phyloP scores from a whole-genome alignment of 163 green algal genomes.

The Volvox carteri region DNA sequence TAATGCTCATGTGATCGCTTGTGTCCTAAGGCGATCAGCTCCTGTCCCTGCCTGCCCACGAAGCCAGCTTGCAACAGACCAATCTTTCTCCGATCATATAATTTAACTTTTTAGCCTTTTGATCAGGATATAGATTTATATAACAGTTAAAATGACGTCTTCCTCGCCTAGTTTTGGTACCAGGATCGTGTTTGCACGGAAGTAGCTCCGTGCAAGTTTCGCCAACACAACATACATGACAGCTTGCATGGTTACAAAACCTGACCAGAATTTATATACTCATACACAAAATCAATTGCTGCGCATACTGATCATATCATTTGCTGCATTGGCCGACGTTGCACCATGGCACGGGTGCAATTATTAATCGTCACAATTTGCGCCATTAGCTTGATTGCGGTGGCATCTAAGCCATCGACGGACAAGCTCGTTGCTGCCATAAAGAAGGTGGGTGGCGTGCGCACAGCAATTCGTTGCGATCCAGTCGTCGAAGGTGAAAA shows the following conservation, averaged over 20 bases:
- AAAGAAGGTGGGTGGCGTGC: slow-evolving; percentile 12
- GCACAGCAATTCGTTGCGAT: not conserved
- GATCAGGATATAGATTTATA: not conserved
- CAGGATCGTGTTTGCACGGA: no score
- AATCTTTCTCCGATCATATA: not conserved
- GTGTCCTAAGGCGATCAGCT: not conserved
- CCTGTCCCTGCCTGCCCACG: not conserved
- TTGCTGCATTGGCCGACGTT: not conserved
- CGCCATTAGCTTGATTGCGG: not conserved
- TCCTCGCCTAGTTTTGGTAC: no score
- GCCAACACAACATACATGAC: not conserved
- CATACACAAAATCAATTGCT: not conserved
- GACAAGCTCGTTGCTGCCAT: slow-evolving; percentile 18
- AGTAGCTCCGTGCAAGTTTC: not conserved
- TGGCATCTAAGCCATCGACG: slow-evolving; percentile 10
- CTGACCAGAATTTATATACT: not conserved
- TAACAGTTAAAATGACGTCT: no score
- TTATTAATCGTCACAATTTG: not conserved
- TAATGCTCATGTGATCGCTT: not conserved
- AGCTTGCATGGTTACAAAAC: not conserved
- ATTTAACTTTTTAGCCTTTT: not conserved
- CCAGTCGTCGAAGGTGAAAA: not conserved
- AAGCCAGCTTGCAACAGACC: not conserved
- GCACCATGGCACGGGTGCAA: not conserved
- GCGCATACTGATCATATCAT: not conserved